phyloP scores from a whole-genome alignment of 2,329 filamentous ascomycete genomes.

The Neonectria hederae region DNA sequence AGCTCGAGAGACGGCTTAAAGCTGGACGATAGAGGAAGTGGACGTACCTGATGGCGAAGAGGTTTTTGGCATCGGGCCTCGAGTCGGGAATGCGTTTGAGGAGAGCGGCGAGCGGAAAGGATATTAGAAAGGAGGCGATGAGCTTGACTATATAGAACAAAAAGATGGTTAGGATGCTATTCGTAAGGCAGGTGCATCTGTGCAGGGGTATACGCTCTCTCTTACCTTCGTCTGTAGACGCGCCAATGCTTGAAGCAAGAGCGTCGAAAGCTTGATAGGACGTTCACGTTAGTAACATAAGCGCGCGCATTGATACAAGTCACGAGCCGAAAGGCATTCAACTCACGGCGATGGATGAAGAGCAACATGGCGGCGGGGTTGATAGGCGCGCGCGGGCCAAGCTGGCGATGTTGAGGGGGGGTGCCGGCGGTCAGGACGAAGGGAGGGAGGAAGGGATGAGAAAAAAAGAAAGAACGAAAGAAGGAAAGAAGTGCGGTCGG shows the following conservation, averaged over 20 bases:
- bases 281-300: not conserved
- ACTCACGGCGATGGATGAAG: conserved; percentile 39
- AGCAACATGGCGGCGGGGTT: conserved; percentile 29
- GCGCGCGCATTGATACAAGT: conserved; percentile 17
- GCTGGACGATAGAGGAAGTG: not conserved
- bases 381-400: not conserved
- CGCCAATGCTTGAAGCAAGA: conserved; percentile 45
- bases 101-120: conserved; percentile 88
- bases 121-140: conserved; percentile 87
- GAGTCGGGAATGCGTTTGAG: conserved; percentile 91
- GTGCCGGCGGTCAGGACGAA: not conserved
- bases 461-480: not conserved
- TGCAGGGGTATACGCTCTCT: not conserved
- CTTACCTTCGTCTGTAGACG: conserved; percentile 52
- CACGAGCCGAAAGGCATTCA: not conserved
- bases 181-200: not conserved
- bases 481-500: not conserved
- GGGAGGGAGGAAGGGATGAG: not conserved
- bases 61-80: conserved; percentile 84
- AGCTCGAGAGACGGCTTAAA: not conserved
- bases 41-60: conserved; percentile 80
- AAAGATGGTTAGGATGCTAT: conserved; percentile 30
- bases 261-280: conserved; percentile 47
- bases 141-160: conserved; percentile 78
- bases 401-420: conserved; percentile 6